Percentiles rank a stretch among this genome's conserved stretches.
These are phyloP conservation scores for Megacollybia marginata DNA, from an alignment of 768 basidiomycete species.

Conservation along the genomic window DNA sequence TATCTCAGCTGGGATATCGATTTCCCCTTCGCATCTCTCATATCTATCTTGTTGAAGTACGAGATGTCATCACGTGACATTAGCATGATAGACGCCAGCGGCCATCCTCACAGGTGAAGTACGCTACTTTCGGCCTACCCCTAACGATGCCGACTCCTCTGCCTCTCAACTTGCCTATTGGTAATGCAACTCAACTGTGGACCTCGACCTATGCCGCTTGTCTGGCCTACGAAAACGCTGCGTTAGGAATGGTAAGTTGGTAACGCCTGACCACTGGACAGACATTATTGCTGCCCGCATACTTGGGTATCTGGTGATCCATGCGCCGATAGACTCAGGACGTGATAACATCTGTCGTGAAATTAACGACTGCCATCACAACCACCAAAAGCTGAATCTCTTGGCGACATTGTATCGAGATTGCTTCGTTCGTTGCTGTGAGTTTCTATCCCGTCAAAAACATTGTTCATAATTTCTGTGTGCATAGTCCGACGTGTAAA, in stretches of 20 bases:
- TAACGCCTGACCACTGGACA: not conserved
- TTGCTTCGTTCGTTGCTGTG: not conserved
- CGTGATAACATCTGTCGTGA: not conserved
- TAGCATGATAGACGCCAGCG: no score
- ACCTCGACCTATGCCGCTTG: not conserved
- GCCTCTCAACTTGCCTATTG: not conserved
- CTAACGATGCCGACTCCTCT: not conserved
- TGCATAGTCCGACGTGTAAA: slow-evolving; percentile 7
- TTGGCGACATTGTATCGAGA: not conserved
- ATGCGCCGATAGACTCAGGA: not conserved
- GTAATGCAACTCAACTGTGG: not conserved
- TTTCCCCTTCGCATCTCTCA: no score
- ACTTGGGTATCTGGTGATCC: not conserved
- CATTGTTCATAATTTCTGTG: not conserved
- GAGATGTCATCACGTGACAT: no score
- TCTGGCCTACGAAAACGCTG: not conserved
- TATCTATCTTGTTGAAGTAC: no score
- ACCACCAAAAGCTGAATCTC: not conserved
- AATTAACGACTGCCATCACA: not conserved
- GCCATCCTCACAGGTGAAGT: no score
- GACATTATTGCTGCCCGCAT: not conserved
- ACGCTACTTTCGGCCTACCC: no score
- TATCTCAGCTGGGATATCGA: no score
- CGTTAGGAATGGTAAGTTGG: not conserved
- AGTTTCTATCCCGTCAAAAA: not conserved